Conservation (phyloP, 805 yeast species). For the Kodamaea kaohsiungensis region DNA sequence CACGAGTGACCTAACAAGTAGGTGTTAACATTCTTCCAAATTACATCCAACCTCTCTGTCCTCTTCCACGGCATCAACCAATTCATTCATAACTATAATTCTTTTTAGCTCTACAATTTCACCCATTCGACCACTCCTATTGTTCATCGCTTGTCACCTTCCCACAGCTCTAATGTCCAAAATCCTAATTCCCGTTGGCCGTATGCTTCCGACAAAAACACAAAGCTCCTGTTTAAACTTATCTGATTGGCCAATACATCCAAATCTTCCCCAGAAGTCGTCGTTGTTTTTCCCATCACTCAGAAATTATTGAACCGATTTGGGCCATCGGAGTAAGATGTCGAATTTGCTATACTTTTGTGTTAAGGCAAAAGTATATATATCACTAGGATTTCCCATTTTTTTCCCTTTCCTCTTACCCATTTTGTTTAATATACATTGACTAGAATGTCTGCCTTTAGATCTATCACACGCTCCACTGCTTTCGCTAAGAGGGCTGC, state of each 20-base stretch:
- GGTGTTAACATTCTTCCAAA: too few species aligned
- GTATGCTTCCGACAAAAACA: conserved; percentile 5
- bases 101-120: too few species aligned
- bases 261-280: conserved; percentile 6
- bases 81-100: too few species aligned
- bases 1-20: not conserved
- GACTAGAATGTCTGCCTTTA: conserved; percentile 33
- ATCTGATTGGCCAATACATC: conserved; percentile 11
- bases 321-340: conserved; percentile 6
- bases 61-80: not conserved
- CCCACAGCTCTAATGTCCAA: too few species aligned
- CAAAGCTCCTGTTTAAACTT: not conserved
- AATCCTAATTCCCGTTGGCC: conserved; percentile 6
- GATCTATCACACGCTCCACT: conserved; percentile 39
- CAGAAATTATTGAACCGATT: not conserved
- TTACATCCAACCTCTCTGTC: not conserved
- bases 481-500: conserved; percentile 27
- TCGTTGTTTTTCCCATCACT: conserved; percentile 5
- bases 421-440: conserved; percentile 8
- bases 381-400: conserved; percentile 16
- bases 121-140: not conserved
- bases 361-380: conserved; percentile 6
- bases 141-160: not conserved
- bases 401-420: not conserved
- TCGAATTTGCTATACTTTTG: conserved; percentile 4